Percentiles rank a stretch among this genome's conserved stretches.
phyloP scores from a whole-genome alignment of 306 rosid species.

The Citrullus amarus region DNA sequence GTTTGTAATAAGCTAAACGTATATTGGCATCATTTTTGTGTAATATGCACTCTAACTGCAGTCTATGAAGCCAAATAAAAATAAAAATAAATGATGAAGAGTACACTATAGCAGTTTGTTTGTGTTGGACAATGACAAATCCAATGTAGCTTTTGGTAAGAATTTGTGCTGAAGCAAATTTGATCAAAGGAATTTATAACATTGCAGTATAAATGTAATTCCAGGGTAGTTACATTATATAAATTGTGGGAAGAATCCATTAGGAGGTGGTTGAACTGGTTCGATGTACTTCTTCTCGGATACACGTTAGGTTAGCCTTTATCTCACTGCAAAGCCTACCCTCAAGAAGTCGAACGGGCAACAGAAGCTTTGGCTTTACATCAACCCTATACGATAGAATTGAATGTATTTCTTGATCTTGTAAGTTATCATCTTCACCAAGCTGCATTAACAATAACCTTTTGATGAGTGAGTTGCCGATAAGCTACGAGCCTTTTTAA shows the following conservation, averaged over 20 bases:
- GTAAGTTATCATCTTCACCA: constrained; percentile 20
- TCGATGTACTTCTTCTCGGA: constrained; percentile 54
- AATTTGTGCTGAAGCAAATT: background rate
- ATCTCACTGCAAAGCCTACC: constrained; percentile 71
- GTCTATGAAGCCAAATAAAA: background rate
- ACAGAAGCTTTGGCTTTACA: constrained; percentile 77
- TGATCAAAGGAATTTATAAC: background rate
- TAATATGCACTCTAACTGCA: background rate
- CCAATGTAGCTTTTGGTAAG: background rate
- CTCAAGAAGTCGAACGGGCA: constrained; percentile 71
- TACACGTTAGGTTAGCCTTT: constrained; percentile 45
- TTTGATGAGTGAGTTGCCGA: too few species aligned
- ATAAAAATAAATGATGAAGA: background rate
- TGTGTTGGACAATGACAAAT: background rate
- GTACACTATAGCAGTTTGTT: background rate
- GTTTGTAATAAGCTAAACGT: background rate
- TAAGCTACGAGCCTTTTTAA: background rate
- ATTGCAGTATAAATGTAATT: background rate
- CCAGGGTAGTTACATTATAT: background rate
- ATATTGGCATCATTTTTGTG: background rate
- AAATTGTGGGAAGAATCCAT: background rate
- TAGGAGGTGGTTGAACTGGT: background rate
- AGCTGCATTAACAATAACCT: constrained; percentile 25
- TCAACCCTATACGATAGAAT: constrained; percentile 54
- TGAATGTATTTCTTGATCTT: constrained; percentile 16